A percentile compares a stretch with the other conserved stretches of the same genome.
phyloP scores from a whole-genome alignment of 768 basidiomycete genomes.

The Lentinula sp. region DNA sequence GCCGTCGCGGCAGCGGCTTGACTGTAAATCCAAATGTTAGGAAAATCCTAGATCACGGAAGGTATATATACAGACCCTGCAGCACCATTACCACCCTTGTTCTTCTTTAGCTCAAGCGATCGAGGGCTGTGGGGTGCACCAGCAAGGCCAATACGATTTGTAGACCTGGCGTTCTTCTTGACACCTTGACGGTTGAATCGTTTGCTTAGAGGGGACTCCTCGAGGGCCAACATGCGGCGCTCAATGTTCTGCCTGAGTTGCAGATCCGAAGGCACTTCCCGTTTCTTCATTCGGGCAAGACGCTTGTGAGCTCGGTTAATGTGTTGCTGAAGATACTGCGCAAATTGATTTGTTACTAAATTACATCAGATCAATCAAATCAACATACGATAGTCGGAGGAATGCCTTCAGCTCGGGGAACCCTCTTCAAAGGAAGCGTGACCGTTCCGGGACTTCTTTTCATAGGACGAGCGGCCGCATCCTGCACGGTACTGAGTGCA shows the following conservation, averaged over 20 bases:
- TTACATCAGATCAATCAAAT: neutral
- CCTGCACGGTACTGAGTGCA: conserved; percentile 25
- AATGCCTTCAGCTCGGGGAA: conserved; percentile 20
- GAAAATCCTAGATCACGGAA: conserved; percentile 16
- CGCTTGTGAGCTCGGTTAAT: conserved; percentile 62
- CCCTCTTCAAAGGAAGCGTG: conserved; percentile 38
- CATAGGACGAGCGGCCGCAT: conserved; percentile 38
- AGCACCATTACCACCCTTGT: conserved; percentile 13
- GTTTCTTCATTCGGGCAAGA: conserved; percentile 64
- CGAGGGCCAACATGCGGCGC: conserved; percentile 40
- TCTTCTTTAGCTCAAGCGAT: conserved; percentile 9
- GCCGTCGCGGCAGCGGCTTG: neutral
- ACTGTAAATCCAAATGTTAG: neutral
- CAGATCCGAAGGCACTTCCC: conserved; percentile 39
- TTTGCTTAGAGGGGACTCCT: conserved; percentile 21
- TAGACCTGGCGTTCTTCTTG: neutral
- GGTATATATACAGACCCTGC: neutral
- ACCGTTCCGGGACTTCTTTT: conserved; percentile 25
- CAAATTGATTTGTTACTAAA: neutral
- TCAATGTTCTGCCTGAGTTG: conserved; percentile 40
- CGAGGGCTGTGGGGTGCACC: conserved; percentile 11
- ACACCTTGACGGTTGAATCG: conserved; percentile 8
- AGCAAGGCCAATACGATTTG: conserved; percentile 24
- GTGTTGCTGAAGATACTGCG: conserved; percentile 61
- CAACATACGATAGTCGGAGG: conserved; percentile 33